Evolutionary conservation across 202 grass and related monocot species (phyloP), one percentile per base, ranked within the genome.

Genomic region (Elaeis oleifera): DNA sequence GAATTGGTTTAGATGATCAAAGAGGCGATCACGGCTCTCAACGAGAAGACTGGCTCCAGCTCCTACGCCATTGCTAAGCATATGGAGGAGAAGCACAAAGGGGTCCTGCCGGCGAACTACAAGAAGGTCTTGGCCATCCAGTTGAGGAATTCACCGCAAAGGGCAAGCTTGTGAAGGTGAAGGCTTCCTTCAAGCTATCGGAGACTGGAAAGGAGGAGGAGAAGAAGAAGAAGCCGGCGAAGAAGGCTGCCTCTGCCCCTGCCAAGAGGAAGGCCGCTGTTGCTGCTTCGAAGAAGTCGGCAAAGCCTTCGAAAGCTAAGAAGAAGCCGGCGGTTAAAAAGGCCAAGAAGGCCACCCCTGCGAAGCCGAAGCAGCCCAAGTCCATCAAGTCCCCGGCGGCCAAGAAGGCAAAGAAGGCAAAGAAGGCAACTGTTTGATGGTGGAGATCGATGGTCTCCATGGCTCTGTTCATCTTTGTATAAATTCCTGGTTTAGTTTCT

Each of bases 51-150:
- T 16, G 92, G 82, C 3, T 78, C 84, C 57, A 97, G 92, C 74
- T 29, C 74, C 23, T 84, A 91, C 67, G 88, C 92, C 68, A 97
- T 97, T 71, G 87, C 75, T 1, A 97, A 97, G 78, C 71, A 74
- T 71, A 88, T 97, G 5, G 92, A 62, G 53, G 84, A 91, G 73
- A 75, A 79, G 81, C 87, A 97, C 77, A 84, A 62, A 64, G 84
- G 69, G 3, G 81, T 59, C 50, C 78, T 97, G 2, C 84, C 88
- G 23, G 49, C 74, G 1, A 97, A 97, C 78, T 97, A 84, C 74
- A 85, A 78, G 56, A 97, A 91, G 82, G 79, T 91, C 49, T 84
- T 97, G 61, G 81, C 77, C 16, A 73, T 83, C 58, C 88, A 91
- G 77, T 71, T 97, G 13, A 81, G 86, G 29, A 81, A 74, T 70